Conservation (phyloP, 345 rosid species). For the Euphorbia pulcherrima region DNA sequence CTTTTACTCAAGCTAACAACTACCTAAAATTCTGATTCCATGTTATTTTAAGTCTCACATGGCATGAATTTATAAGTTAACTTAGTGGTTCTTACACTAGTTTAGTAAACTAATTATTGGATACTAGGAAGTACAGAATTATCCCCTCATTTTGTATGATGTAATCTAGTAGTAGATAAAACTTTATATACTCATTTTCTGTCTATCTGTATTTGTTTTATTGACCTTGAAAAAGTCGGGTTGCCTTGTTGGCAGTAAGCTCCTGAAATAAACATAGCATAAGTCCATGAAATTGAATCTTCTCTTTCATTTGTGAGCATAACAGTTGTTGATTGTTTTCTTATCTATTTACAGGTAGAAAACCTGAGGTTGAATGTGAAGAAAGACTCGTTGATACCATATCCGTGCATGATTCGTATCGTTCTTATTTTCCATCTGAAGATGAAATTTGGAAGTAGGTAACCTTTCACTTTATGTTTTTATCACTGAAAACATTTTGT, state of each 20-base stretch:
- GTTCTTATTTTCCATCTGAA: slow-evolving; percentile 38
- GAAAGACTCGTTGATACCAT: slow-evolving; percentile 19
- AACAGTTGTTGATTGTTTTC: background rate
- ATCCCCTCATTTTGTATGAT: background rate
- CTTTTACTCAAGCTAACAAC: background rate
- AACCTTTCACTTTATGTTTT: slow-evolving; percentile 1
- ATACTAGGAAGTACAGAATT: background rate
- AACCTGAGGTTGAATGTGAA: slow-evolving; percentile 19
- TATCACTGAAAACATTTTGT: background rate
- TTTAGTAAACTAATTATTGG: background rate
- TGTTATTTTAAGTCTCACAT: background rate
- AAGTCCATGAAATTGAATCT: background rate
- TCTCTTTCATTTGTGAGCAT: background rate
- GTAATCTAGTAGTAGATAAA: background rate
- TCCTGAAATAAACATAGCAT: background rate
- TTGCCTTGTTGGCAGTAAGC: background rate
- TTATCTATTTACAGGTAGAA: slow-evolving; percentile 28
- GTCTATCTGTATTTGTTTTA: background rate
- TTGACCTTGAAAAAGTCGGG: background rate
- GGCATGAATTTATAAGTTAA: background rate
- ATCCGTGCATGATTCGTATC: slow-evolving; percentile 20
- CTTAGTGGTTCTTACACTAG: background rate
- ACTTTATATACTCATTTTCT: background rate
- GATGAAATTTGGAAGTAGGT: slow-evolving; percentile 56
- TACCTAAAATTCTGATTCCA: background rate